Base-by-base conservation (phyloP, 2,329 filamentous ascomycete genomes). In the Rhinocladiella similis region DNA sequence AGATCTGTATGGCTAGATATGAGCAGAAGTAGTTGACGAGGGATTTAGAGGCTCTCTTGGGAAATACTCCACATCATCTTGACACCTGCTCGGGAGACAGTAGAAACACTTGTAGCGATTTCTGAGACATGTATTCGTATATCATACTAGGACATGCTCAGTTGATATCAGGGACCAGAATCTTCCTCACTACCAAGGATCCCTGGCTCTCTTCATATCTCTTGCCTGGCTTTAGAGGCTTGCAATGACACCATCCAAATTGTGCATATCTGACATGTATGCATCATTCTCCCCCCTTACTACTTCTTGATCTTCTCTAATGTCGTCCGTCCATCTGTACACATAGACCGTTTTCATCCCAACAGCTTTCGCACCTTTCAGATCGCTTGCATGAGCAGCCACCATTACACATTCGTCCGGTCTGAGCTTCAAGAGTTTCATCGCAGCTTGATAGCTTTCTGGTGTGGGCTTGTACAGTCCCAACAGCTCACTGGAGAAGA, bases 401-500 rank as follows among this genome's bases (percentile, higher is more conserved):
- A 43, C 41, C 41, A 43, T 43, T 7, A 43, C 41, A 14, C 41
- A 43, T 43, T 43, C 41, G 18, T 43, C 41, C 12, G 41, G 22
- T 14, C 20, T 43, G 16, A 43, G 41, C 14, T 43, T 43, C 41
- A 43, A 43, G 16, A 43, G 41, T 20, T 43, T 43, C 41, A 43
- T 22, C 16, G n/a, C 41, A 3, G 16, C 41, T 19, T 22, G 18
- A 43, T 43, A 43, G n/a, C 41, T 43, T 22, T 43, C 41, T 22
- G 41, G 16, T 12, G 41, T 16, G 16, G 41, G 41, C 14, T 83
- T 80, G 57, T 77, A 77, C 1, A 73, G 62, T 0, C 78, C 77
- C 0, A 83, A 59, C 1, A 83, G 66, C 66, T 83, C 72, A 39
- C 77, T 79, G 0, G 79, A 83, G 50, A 83, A 78, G 1, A 83